phyloP scores from a whole-genome alignment of 2,329 filamentous ascomycete genomes.

The Venturia aucupariae region DNA sequence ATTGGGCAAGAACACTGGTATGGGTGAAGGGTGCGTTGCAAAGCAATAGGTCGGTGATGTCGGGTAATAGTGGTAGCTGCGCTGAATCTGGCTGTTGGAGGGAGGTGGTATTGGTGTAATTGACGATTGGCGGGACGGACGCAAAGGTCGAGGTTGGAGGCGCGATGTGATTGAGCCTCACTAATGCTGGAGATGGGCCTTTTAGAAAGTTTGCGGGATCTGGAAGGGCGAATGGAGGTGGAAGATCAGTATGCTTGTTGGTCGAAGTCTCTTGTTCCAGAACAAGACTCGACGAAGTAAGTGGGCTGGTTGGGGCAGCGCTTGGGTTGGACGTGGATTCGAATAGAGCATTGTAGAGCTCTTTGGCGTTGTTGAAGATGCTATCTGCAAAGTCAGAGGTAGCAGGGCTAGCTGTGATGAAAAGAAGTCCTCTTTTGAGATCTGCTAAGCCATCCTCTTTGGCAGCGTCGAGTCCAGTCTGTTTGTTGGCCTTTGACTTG shows the following conservation, averaged over 20 bases:
- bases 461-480: background rate
- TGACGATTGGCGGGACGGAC: constrained; percentile 1
- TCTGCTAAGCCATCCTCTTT: background rate
- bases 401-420: constrained; percentile 23
- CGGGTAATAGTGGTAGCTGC: constrained; percentile 9
- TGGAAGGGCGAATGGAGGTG: constrained; percentile 13
- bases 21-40: constrained; percentile 15
- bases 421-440: constrained; percentile 7
- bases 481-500: constrained; percentile 2
- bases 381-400: constrained; percentile 44
- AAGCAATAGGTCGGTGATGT: constrained; percentile 12
- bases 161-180: constrained; percentile 1
- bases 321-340: background rate
- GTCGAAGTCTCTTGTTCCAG: background rate
- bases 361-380: constrained; percentile 22
- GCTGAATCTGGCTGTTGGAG: background rate
- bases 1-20: constrained; percentile 12
- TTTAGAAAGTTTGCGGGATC: constrained; percentile 10
- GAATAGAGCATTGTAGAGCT: constrained; percentile 8
- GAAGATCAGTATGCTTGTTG: constrained; percentile 10
- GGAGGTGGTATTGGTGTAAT: background rate
- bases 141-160: constrained; percentile 1
- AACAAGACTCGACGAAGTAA: background rate
- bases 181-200: constrained; percentile 11
- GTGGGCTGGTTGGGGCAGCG: background rate